phyloP scores from a whole-genome alignment of 1,284 basidiomycete genomes.

The Pascua sp. region DNA sequence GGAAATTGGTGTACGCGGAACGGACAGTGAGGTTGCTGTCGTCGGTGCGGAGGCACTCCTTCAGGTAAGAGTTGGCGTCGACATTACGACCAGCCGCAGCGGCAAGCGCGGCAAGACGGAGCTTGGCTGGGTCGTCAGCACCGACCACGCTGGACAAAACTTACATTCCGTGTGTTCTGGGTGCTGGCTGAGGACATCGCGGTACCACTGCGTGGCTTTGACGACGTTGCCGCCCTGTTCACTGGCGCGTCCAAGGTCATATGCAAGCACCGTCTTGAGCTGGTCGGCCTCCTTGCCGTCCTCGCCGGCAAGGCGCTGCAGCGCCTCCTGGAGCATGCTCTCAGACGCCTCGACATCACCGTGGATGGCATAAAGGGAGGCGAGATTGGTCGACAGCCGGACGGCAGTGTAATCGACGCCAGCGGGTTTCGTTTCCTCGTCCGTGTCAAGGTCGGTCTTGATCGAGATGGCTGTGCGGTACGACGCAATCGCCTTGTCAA shows the following conservation, averaged over 20 bases:
- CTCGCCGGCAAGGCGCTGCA: conserved; percentile 49
- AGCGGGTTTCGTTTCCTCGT: conserved; percentile 11
- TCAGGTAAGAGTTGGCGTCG: conserved; percentile 79
- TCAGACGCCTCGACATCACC: conserved; percentile 54
- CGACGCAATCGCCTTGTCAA: conserved; percentile 67
- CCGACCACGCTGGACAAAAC: conserved; percentile 29
- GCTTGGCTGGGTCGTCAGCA: conserved; percentile 62
- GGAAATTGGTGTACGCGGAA: conserved; percentile 79
- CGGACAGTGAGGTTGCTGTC: conserved; percentile 52
- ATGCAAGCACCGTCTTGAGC: conserved; percentile 74
- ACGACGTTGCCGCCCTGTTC: conserved; percentile 71
- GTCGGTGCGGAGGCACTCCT: conserved; percentile 62
- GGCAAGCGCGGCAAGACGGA: conserved; percentile 77
- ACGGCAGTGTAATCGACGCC: conserved; percentile 30
- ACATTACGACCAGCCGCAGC: conserved; percentile 64
- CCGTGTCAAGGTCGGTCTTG: conserved; percentile 45
- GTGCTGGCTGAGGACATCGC: conserved; percentile 75
- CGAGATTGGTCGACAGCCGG: conserved; percentile 74
- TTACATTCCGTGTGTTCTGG: conserved; percentile 90
- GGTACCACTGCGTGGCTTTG: conserved; percentile 76
- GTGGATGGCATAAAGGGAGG: conserved; percentile 69
- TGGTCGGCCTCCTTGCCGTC: conserved; percentile 54
- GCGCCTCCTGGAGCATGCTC: conserved; percentile 53
- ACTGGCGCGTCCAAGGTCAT: conserved; percentile 82
- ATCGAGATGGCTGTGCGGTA: conserved; percentile 64